Evolutionary conservation across 176 grass and related monocot species (phyloP).

Genomic region (barley (Hordeum vulgare)): DNA sequence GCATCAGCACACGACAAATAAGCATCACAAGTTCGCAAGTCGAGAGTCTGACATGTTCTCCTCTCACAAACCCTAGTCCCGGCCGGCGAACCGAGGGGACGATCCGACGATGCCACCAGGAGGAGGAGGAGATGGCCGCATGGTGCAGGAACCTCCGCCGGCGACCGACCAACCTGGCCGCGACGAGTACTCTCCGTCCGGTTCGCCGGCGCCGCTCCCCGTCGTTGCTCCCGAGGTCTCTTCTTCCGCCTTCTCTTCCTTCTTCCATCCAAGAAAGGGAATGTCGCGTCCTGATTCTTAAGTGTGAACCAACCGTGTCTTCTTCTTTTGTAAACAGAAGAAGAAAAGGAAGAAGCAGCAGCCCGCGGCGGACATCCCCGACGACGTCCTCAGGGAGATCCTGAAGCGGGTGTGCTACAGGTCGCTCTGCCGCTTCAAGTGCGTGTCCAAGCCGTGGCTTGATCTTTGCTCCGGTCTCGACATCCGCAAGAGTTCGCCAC

Average conservation of each 20-base stretch:
- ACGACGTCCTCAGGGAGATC: neutral
- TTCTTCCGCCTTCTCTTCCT: neutral
- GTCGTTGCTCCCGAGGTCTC: neutral
- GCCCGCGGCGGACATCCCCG: neutral
- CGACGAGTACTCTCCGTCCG: neutral
- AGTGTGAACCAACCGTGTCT: neutral
- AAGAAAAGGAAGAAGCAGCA: neutral
- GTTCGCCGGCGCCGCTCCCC: neutral
- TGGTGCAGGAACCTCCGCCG: neutral
- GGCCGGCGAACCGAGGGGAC: too few species aligned
- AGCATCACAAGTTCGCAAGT: too few species aligned
- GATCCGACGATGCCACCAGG: neutral
- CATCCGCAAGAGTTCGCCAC: neutral
- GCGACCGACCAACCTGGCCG: neutral
- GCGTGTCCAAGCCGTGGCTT: neutral
- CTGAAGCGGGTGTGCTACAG: neutral
- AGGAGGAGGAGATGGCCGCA: neutral
- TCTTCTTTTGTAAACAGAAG: neutral
- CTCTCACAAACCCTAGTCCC: too few species aligned
- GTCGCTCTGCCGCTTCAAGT: neutral
- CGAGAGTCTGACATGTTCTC: too few species aligned
- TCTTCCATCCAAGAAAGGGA: neutral
- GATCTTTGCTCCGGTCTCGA: neutral
- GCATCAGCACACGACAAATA: too few species aligned
- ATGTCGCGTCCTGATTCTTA: too few species aligned